Conservation (phyloP, 768 basidiomycete genomes). For the Coprinellus micaceus region DNA sequence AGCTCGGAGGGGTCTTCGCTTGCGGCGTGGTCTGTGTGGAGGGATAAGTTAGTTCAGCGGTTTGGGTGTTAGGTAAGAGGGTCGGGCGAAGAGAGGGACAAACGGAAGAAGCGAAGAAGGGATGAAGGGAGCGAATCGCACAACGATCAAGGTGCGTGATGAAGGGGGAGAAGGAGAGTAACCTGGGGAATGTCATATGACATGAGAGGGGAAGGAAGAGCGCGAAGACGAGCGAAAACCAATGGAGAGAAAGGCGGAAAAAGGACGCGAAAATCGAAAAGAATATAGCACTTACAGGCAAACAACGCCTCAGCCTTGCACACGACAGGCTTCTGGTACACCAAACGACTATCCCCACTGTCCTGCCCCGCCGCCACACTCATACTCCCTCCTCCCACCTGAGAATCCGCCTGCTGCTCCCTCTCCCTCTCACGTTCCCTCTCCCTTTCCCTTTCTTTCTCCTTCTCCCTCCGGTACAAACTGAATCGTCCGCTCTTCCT, state of each 20-base stretch:
- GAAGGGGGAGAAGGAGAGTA: not conserved
- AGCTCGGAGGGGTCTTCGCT: too few species aligned
- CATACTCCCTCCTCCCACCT: not conserved
- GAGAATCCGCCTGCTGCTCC: too few species aligned
- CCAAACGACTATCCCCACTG: not conserved
- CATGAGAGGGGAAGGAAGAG: slow-evolving; percentile 4
- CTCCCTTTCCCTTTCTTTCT: not conserved
- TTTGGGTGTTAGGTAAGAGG: not conserved
- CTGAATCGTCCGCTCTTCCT: not conserved
- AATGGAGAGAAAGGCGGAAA: slow-evolving; percentile 5
- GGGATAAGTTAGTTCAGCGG: not conserved
- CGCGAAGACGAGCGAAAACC: not conserved
- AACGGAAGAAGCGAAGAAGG: not conserved
- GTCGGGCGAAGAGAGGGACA: slow-evolving; percentile 1
- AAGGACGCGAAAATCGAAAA: slow-evolving; percentile 44
- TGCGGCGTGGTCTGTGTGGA: slow-evolving; percentile 22
- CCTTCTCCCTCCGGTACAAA: not conserved
- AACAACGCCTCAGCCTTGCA: not conserved
- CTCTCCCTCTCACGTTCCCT: too few species aligned
- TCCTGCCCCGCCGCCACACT: not conserved
- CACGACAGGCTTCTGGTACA: too few species aligned
- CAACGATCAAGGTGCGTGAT: not conserved
- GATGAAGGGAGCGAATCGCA: not conserved
- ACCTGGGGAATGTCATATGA: not conserved
- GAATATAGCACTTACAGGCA: slow-evolving; percentile 20